A percentile compares a stretch with the other conserved stretches of the same genome.
Conservation (phyloP, 208 protist species). For the Trypanosoma caninum region DNA sequence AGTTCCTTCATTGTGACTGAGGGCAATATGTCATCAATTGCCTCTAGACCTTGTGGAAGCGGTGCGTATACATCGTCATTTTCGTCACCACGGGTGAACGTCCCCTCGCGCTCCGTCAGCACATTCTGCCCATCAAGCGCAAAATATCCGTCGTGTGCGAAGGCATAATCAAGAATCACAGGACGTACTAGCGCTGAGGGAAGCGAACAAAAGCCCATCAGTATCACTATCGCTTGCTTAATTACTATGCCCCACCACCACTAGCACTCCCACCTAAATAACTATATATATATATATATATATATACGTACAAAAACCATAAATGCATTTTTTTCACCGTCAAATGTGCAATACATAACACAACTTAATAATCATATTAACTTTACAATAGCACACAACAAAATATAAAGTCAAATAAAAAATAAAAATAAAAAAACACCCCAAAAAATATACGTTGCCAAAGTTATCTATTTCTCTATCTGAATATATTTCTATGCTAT, state of each 20-base stretch:
- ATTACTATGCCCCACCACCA: too few relatives aligned
- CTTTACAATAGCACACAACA: too few relatives aligned
- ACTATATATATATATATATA: too few relatives aligned
- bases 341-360: too few relatives aligned
- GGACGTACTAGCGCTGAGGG: slow-evolving; percentile 9
- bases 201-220: background rate
- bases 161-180: slow-evolving; percentile 1
- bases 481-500: too few relatives aligned
- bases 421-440: background rate
- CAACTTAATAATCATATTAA: too few relatives aligned
- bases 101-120: background rate
- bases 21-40: background rate
- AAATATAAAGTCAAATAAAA: background rate
- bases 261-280: too few relatives aligned
- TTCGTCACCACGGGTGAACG: background rate
- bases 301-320: too few relatives aligned
- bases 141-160: slow-evolving; percentile 14
- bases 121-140: background rate
- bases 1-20: slow-evolving; percentile 16
- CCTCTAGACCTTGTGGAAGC: background rate
- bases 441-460: background rate
- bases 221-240: too few relatives aligned
- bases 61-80: background rate
- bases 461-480: background rate
- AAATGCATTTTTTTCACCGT: too few relatives aligned